Evolutionary conservation across 2,329 filamentous ascomycete genomes (phyloP).

Genomic region (Calonectria henricotiae): DNA sequence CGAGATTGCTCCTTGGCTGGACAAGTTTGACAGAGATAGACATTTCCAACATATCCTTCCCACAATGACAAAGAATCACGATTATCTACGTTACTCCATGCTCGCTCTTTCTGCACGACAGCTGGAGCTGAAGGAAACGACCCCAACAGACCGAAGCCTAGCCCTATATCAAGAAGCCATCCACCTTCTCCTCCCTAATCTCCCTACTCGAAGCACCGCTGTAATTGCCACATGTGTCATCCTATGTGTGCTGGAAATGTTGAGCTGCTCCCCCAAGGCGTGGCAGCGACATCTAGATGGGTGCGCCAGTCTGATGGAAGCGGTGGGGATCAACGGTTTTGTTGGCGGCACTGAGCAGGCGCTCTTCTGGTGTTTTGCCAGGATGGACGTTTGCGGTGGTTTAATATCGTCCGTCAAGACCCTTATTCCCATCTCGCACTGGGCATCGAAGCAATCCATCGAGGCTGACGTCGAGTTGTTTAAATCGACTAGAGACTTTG

Average conservation of each 20-base stretch:
- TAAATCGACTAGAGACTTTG: slow-evolving; percentile 56
- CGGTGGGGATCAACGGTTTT: slow-evolving; percentile 68
- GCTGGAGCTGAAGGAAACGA: slow-evolving; percentile 63
- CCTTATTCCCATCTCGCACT: slow-evolving; percentile 65
- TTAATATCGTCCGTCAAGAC: slow-evolving; percentile 69
- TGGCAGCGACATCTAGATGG: slow-evolving; percentile 70
- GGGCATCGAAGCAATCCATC: slow-evolving; percentile 59
- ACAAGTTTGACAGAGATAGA: slow-evolving; percentile 68
- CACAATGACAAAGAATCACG: slow-evolving; percentile 62
- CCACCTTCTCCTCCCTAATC: slow-evolving; percentile 64
- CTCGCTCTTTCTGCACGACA: slow-evolving; percentile 69
- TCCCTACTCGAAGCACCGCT: slow-evolving; percentile 65
- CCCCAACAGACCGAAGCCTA: slow-evolving; percentile 61
- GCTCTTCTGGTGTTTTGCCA: slow-evolving; percentile 70
- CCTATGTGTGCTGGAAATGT: slow-evolving; percentile 71
- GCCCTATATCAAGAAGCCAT: slow-evolving; percentile 69
- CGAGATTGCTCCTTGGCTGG: slow-evolving; percentile 64
- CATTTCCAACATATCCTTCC: slow-evolving; percentile 67
- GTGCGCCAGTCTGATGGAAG: slow-evolving; percentile 67
- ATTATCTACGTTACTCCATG: slow-evolving; percentile 66
- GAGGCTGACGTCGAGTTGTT: slow-evolving; percentile 58
- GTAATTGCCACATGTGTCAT: slow-evolving; percentile 70
- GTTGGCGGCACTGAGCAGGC: slow-evolving; percentile 67
- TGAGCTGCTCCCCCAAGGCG: slow-evolving; percentile 65
- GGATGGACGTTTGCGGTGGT: slow-evolving; percentile 71